Evolutionary conservation across 139 green algal species (phyloP).

Genomic region (Zygnema circumcarinatum): DNA sequence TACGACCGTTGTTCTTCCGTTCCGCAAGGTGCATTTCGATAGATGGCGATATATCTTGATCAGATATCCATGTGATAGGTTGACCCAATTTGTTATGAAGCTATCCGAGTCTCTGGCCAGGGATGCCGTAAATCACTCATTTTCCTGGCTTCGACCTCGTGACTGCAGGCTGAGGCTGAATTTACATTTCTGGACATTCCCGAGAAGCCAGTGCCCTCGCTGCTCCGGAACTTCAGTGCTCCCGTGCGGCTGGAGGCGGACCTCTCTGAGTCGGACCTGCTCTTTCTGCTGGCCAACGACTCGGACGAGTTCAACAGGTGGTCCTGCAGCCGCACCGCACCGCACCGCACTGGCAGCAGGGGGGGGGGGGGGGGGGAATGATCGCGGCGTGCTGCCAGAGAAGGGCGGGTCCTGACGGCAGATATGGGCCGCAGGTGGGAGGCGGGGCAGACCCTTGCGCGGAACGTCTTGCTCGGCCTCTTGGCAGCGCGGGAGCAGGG

Average conservation of each 20-base stretch:
- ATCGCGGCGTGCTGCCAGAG: neutral
- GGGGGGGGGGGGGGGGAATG: neutral
- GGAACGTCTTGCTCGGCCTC: slow-evolving; percentile 79
- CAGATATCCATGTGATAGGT: too few species aligned
- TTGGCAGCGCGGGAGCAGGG: slow-evolving; percentile 22
- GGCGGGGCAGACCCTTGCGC: slow-evolving; percentile 81
- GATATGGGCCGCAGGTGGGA: slow-evolving; percentile 65
- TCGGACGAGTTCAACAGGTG: slow-evolving; percentile 88
- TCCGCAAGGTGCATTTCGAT: slow-evolving; percentile 52
- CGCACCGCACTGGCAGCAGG: slow-evolving; percentile 51
- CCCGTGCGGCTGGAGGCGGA: slow-evolving; percentile 80
- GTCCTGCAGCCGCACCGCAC: neutral
- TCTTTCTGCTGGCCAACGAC: slow-evolving; percentile 92
- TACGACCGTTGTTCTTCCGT: slow-evolving; percentile 36
- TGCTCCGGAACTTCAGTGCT: slow-evolving; percentile 93
- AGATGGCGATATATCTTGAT: too few species aligned
- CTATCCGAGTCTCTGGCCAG: too few species aligned
- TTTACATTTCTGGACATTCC: slow-evolving; percentile 69
- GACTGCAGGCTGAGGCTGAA: slow-evolving; percentile 59
- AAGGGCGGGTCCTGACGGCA: too few species aligned
- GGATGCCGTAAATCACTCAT: too few species aligned
- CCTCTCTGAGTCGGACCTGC: slow-evolving; percentile 85
- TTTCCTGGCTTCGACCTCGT: neutral
- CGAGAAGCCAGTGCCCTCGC: slow-evolving; percentile 76
- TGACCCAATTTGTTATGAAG: too few species aligned